Evolutionary conservation across 1,284 basidiomycete genomes (phyloP).

Genomic region (Sphagnurus paluster): DNA sequence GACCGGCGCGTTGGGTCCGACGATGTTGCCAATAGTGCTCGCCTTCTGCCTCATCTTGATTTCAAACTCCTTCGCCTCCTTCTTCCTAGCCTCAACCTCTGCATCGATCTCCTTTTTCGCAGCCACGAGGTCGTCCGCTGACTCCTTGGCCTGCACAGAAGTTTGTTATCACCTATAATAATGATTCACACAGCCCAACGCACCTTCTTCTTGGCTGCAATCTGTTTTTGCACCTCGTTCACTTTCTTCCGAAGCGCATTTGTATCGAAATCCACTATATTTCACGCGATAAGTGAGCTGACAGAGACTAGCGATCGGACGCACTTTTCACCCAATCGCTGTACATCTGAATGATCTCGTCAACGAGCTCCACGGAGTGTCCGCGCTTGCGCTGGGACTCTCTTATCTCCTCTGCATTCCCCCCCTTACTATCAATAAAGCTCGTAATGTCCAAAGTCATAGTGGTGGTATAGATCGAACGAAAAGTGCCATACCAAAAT

Average conservation of each 20-base stretch:
- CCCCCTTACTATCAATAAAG: slow-evolving; percentile 88
- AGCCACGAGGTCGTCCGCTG: slow-evolving; percentile 83
- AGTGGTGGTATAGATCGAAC: slow-evolving; percentile 15
- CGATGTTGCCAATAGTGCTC: slow-evolving; percentile 87
- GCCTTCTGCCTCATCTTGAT: slow-evolving; percentile 79
- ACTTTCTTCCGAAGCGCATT: slow-evolving; percentile 81
- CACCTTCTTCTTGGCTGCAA: slow-evolving; percentile 92
- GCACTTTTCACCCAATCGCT: slow-evolving; percentile 89
- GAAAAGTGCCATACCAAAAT: neutral
- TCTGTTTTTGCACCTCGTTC: slow-evolving; percentile 92
- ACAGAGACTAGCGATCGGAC: slow-evolving; percentile 31
- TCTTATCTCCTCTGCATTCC: slow-evolving; percentile 89
- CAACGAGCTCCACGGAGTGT: slow-evolving; percentile 87
- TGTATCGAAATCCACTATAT: slow-evolving; percentile 80
- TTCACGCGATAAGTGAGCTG: too few species aligned
- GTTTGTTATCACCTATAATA: neutral
- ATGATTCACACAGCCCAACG: slow-evolving; percentile 5
- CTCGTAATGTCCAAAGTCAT: slow-evolving; percentile 77
- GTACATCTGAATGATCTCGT: slow-evolving; percentile 93
- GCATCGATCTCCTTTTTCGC: slow-evolving; percentile 81
- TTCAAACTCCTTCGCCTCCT: slow-evolving; percentile 79
- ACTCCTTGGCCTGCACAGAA: slow-evolving; percentile 77
- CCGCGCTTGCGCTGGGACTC: slow-evolving; percentile 94
- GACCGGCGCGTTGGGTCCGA: slow-evolving; percentile 85
- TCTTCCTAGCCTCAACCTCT: slow-evolving; percentile 76